Percentiles rank a stretch among this genome's conserved stretches.
These are phyloP conservation scores for Aureobasidium pullulans DNA, from an alignment of 2,329 filamentous ascomycete genomes.

Conservation along the genomic window DNA sequence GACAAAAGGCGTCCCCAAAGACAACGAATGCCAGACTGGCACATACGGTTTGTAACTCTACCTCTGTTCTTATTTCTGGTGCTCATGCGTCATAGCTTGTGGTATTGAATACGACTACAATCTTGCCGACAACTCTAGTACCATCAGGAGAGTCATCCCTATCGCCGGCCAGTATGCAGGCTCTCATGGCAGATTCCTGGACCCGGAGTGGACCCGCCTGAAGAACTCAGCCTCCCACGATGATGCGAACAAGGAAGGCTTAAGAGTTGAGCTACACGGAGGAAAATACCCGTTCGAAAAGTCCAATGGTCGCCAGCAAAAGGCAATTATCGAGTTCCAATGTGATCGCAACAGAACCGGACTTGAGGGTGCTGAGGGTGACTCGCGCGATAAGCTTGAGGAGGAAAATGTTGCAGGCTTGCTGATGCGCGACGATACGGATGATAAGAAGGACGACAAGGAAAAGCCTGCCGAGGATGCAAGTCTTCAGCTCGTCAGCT, in stretches of 20 bases:
- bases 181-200: conserved; percentile 51
- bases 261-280: conserved; percentile 61
- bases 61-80: neutral
- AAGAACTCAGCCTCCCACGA: conserved; percentile 56
- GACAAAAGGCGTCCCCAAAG: conserved; percentile 47
- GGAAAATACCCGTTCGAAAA: conserved; percentile 44
- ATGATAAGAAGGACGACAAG: conserved; percentile 28
- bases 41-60: conserved; percentile 52
- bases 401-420: conserved; percentile 44
- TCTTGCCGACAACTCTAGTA: conserved; percentile 41
- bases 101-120: conserved; percentile 57
- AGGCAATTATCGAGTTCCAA: conserved; percentile 75
- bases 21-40: conserved; percentile 59
- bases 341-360: conserved; percentile 70
- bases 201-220: conserved; percentile 59
- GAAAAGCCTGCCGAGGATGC: conserved; percentile 40
- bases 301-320: conserved; percentile 51
- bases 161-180: conserved; percentile 66
- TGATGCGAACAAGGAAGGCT: conserved; percentile 62
- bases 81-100: conserved; percentile 52
- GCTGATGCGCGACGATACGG: conserved; percentile 26
- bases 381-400: conserved; percentile 50
- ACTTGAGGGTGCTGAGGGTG: conserved; percentile 59
- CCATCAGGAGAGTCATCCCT: conserved; percentile 54
- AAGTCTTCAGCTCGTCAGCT: conserved; percentile 70